phyloP scores from a whole-genome alignment of 331 rosid genomes.

The Prunus yedoensis region DNA sequence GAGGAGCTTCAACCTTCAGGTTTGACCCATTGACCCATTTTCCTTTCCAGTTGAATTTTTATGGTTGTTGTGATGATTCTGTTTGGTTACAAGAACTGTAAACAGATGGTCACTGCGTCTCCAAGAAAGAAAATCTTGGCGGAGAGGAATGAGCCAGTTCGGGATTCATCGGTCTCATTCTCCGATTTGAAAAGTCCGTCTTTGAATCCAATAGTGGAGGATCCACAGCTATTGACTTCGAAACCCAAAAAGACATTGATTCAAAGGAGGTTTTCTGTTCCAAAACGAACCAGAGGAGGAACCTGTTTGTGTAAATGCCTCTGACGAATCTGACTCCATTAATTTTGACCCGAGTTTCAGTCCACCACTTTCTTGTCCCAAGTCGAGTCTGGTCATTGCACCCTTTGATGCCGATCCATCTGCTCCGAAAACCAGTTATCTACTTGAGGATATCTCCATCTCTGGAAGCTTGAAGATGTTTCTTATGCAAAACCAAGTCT shows the following conservation, averaged over 20 bases:
- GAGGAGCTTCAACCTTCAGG: slow-evolving; percentile 51
- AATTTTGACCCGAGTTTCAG: slow-evolving; percentile 70
- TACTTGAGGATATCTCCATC: slow-evolving; percentile 50
- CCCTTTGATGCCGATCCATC: slow-evolving; percentile 63
- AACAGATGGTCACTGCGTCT: slow-evolving; percentile 42
- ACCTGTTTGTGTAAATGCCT: slow-evolving; percentile 17
- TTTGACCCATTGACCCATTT: slow-evolving; percentile 19
- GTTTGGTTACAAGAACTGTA: slow-evolving; percentile 38
- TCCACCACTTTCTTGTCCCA: slow-evolving; percentile 30
- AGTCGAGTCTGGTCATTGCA: no score
- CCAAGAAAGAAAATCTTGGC: slow-evolving; percentile 69
- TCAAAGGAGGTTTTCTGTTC: slow-evolving; percentile 13
- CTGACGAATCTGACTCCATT: slow-evolving; percentile 46
- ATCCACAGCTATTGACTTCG: slow-evolving; percentile 10
- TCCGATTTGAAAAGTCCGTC: slow-evolving; percentile 40
- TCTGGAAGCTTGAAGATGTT: slow-evolving; percentile 50
- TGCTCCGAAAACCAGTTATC: slow-evolving; percentile 66
- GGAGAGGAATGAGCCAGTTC: slow-evolving; percentile 63
- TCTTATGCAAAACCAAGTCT: slow-evolving; percentile 12
- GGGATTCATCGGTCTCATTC: slow-evolving; percentile 29
- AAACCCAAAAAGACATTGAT: slow-evolving; percentile 26
- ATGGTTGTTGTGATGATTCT: neutral
- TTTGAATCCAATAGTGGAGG: slow-evolving; percentile 2
- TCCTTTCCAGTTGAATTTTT: neutral
- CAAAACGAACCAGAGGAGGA: slow-evolving; percentile 16